Base-by-base conservation (phyloP, 176 grass and related monocot genomes). In the Zoysia japonica region DNA sequence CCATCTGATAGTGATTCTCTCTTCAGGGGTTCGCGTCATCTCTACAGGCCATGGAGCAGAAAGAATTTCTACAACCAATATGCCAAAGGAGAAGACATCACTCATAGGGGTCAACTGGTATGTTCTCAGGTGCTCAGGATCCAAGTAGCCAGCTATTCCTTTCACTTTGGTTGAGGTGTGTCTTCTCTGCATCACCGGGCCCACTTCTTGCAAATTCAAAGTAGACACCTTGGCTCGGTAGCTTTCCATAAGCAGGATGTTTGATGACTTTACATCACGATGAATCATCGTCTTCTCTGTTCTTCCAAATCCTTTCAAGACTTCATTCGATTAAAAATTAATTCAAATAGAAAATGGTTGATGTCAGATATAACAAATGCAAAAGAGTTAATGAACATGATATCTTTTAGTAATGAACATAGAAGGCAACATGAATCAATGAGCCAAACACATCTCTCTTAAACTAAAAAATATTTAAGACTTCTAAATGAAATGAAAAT, bases 211-310 rank as follows among this genome's bases (percentile, higher is more conserved):
- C 96, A 72, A 99, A 99, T 49, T 90, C 92, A 56, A 96, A 99
- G 61, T 95, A 0, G 96, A 96, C 38, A 99, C 96, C 83, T 99
- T 99, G 37, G 90, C 92, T 8, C 96, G 87, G 61, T 89, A 99
- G 79, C 81, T 91, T 57, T 99, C 96, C 40, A 92, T 99, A 17
- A 99, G 86, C 48, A 99, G 86, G 85, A 99, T 99, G 77, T 99
- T 99, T 47, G 96, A 99, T 47, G 96, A 99, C 85, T 99, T 99
- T 35, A 99, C 96, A 84, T 99, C 96, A 7, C 96, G 92, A 71
- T 99, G 96, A 77, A 99, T 99, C 88, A 99, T 99, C 0, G 92
- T 99, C 86, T 91, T 99, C 72, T 99, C 96, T 99, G 90, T 84
- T 63, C 63, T 72, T 77, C 50, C 77, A 40, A 83, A 65, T 55